These are phyloP conservation scores for Myriosclerotinia duriaeana DNA, from an alignment of 2,329 filamentous ascomycete genomes.

Conservation along the genomic window DNA sequence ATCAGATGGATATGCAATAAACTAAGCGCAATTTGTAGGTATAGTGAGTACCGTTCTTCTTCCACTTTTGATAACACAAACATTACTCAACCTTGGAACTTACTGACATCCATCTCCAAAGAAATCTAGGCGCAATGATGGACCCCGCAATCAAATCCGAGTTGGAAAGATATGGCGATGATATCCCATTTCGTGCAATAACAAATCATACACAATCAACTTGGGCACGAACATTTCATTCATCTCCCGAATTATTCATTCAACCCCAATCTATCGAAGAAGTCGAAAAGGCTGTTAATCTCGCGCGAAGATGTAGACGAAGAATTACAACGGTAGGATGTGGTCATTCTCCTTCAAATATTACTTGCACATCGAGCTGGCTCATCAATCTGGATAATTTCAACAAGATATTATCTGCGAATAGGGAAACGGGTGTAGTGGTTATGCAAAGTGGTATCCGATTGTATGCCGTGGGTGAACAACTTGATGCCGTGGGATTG, in stretches of 20 bases:
- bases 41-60: too few relatives aligned
- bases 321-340: slow-evolving; percentile 85
- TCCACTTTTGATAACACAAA: too few relatives aligned
- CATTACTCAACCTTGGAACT: too few relatives aligned
- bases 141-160: slow-evolving; percentile 53
- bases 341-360: slow-evolving; percentile 85
- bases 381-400: slow-evolving; percentile 89
- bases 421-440: slow-evolving; percentile 64
- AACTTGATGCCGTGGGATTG: slow-evolving; percentile 72
- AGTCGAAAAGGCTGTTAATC: slow-evolving; percentile 76
- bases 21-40: too few relatives aligned
- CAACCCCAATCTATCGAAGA: slow-evolving; percentile 77
- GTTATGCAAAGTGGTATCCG: slow-evolving; percentile 87
- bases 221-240: slow-evolving; percentile 92
- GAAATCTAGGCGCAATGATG: slow-evolving; percentile 29
- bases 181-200: slow-evolving; percentile 73
- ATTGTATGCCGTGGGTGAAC: slow-evolving; percentile 69
- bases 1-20: neutral
- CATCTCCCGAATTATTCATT: slow-evolving; percentile 85
- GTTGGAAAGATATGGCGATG: slow-evolving; percentile 57
- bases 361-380: slow-evolving; percentile 94
- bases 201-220: slow-evolving; percentile 78
- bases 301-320: slow-evolving; percentile 78
- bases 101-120: neutral
- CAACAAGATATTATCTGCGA: slow-evolving; percentile 68